These are phyloP conservation scores for Diaporthe amygdali DNA, from an alignment of 2,329 filamentous ascomycete genomes.

Conservation along the genomic window DNA sequence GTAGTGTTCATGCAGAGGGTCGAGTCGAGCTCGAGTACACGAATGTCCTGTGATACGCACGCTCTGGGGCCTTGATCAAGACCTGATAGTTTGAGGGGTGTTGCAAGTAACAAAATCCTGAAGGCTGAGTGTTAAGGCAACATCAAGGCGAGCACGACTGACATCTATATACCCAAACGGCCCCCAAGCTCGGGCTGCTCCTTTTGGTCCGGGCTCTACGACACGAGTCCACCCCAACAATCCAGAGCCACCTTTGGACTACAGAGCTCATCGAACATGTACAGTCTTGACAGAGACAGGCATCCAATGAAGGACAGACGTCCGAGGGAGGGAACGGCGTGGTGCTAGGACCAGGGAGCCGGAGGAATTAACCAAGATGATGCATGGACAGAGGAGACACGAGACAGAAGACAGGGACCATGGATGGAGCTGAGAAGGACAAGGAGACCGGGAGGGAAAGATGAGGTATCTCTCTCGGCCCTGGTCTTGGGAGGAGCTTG, in stretches of 20 bases:
- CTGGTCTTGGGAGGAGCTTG: not conserved
- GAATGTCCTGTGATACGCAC: not conserved
- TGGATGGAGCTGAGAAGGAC: not conserved
- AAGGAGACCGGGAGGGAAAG: not conserved
- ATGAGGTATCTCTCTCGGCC: not conserved
- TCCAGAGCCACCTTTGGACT: not conserved
- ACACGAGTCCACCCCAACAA: not conserved
- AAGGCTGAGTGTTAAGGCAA: not conserved
- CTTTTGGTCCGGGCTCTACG: not conserved
- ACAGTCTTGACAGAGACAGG: not conserved
- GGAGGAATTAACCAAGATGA: constrained; percentile 17
- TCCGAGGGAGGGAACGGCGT: constrained; percentile 12
- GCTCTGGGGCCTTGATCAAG: not conserved
- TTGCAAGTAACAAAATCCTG: not conserved
- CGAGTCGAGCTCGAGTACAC: not conserved
- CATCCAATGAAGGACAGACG: not conserved
- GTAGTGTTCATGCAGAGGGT: not conserved
- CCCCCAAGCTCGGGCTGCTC: not conserved
- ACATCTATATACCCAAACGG: constrained; percentile 11
- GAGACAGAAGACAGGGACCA: constrained; percentile 10
- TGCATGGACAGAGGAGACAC: constrained; percentile 13
- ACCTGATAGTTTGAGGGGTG: not conserved
- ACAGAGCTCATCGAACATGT: not conserved
- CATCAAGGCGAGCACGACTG: not conserved
- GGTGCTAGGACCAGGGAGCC: constrained; percentile 20